Percentiles rank a stretch among this genome's conserved stretches.
phyloP scores from a whole-genome alignment of 1,284 basidiomycete species.

The Marasmius tenuissimus region DNA sequence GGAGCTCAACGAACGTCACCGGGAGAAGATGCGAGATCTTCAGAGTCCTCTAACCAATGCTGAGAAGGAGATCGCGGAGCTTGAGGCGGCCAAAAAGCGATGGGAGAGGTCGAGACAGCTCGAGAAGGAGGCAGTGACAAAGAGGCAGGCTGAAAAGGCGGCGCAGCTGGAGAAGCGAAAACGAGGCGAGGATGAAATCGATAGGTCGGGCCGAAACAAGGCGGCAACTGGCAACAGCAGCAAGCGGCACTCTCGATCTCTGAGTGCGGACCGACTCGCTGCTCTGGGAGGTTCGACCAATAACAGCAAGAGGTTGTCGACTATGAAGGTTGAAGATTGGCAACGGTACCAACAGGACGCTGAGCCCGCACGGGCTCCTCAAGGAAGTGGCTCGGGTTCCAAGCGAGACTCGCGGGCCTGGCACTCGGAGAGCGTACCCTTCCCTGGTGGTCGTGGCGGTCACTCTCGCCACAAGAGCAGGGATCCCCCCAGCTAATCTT shows the following conservation, averaged over 20 bases:
- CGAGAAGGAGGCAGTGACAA: constrained; percentile 68
- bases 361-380: constrained; percentile 27
- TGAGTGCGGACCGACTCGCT: constrained; percentile 62
- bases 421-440: constrained; percentile 38
- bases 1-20: constrained; percentile 78
- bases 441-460: constrained; percentile 36
- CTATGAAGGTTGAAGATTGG: constrained; percentile 82
- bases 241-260: constrained; percentile 46
- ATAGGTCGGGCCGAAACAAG: constrained; percentile 27
- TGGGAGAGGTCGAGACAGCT: constrained; percentile 73
- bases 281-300: constrained; percentile 43
- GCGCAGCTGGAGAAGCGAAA: constrained; percentile 54
- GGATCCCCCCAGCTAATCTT: constrained; percentile 25
- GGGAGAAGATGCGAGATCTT: constrained; percentile 73
- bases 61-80: constrained; percentile 67
- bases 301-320: constrained; percentile 54
- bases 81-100: constrained; percentile 66
- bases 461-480: constrained; percentile 27
- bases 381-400: constrained; percentile 19
- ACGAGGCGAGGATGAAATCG: constrained; percentile 38
- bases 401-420: constrained; percentile 35
- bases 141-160: constrained; percentile 69
- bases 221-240: constrained; percentile 23
- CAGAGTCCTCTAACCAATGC: constrained; percentile 74
- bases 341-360: constrained; percentile 65